These are phyloP conservation scores for Ulota crispa DNA, from an alignment of 225 moss, liverwort and hornwort species.

Conservation along the genomic window DNA sequence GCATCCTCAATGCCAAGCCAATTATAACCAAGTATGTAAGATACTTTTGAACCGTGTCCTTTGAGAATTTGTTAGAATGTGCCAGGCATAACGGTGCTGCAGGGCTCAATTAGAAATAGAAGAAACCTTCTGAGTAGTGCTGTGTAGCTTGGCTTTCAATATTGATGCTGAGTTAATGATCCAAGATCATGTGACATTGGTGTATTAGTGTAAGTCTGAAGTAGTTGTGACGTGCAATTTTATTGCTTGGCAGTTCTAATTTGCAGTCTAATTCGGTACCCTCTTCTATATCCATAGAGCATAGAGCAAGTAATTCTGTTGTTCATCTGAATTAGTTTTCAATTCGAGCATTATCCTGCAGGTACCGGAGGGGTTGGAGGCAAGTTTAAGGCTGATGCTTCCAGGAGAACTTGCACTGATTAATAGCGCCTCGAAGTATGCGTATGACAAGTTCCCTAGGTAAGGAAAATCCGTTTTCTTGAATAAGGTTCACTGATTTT, in stretches of 20 bases:
- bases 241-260: neutral
- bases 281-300: neutral
- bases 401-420: slow-evolving; percentile 86
- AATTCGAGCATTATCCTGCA: slow-evolving; percentile 28
- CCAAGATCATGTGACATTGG: slow-evolving; percentile 2
- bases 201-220: neutral
- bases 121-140: neutral
- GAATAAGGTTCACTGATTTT: neutral
- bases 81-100: neutral
- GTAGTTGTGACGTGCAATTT: slow-evolving; percentile 7
- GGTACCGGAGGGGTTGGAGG: slow-evolving; percentile 96
- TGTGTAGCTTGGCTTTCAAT: neutral
- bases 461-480: slow-evolving; percentile 16
- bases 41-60: neutral
- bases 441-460: slow-evolving; percentile 97
- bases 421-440: slow-evolving; percentile 74
- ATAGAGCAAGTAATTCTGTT: neutral
- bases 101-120: neutral
- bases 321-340: neutral
- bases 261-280: slow-evolving; percentile 7
- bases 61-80: slow-evolving; percentile 8
- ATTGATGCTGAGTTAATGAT: slow-evolving; percentile 14
- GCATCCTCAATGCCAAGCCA: slow-evolving; percentile 16
- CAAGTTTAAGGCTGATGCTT: slow-evolving; percentile 88
- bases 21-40: neutral